These are phyloP conservation scores for Penicillium sp. DNA, from an alignment of 2,329 filamentous ascomycete genomes.

Conservation along the genomic window DNA sequence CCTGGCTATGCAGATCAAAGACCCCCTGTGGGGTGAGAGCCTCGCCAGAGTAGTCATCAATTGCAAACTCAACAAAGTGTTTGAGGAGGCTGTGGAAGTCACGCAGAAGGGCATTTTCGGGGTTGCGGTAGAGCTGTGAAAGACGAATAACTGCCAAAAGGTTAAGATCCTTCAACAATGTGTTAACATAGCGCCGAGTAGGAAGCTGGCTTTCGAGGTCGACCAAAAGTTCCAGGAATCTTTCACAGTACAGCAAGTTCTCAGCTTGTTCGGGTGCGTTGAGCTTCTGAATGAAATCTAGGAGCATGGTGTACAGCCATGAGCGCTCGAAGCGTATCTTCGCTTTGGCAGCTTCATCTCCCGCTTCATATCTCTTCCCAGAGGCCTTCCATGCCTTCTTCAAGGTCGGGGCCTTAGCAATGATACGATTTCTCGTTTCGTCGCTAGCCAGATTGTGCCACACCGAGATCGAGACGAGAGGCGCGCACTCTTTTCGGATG, in stretches of 20 bases:
- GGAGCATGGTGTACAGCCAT: constrained; percentile 83
- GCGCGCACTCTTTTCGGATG: constrained; percentile 93
- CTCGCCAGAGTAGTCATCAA: constrained; percentile 85
- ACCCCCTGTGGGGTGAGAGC: constrained; percentile 72
- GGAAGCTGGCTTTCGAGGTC: constrained; percentile 93
- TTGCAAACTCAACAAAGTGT: constrained; percentile 85
- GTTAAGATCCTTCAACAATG: constrained; percentile 82
- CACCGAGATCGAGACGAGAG: constrained; percentile 88
- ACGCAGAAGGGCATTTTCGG: constrained; percentile 73
- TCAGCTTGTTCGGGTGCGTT: constrained; percentile 60
- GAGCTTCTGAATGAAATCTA: constrained; percentile 78
- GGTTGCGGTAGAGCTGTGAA: constrained; percentile 75
- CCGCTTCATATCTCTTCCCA: constrained; percentile 80
- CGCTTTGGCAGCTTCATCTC: constrained; percentile 76
- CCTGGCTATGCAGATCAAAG: constrained; percentile 76
- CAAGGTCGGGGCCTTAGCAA: constrained; percentile 73
- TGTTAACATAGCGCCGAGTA: constrained; percentile 90
- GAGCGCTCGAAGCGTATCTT: constrained; percentile 86
- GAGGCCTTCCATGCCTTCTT: constrained; percentile 90
- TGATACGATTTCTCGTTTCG: constrained; percentile 67
- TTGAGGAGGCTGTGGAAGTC: constrained; percentile 78
- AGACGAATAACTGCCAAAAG: constrained; percentile 74
- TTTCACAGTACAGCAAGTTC: constrained; percentile 79
- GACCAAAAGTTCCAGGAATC: constrained; percentile 86
- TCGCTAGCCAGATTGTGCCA: constrained; percentile 92